These are phyloP conservation scores for Fusarium sp. DNA, from an alignment of 2,329 filamentous ascomycete genomes.

Conservation along the genomic window DNA sequence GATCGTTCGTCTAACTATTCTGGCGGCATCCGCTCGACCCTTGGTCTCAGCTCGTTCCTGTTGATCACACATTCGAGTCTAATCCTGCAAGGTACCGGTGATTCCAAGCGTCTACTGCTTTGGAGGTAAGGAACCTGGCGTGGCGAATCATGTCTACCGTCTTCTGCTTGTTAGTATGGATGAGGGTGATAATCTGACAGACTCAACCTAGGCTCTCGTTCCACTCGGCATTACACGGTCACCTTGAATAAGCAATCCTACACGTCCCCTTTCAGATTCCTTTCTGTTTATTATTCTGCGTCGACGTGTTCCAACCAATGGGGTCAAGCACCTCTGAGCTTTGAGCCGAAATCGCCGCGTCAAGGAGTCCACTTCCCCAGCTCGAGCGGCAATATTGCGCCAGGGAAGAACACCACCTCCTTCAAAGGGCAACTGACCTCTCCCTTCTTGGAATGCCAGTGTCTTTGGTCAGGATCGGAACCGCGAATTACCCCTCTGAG, in stretches of 20 bases:
- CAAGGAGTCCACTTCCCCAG: conserved; percentile 42
- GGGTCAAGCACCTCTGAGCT: conserved; percentile 39
- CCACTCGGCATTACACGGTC: conserved; percentile 13
- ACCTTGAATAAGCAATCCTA: conserved; percentile 42
- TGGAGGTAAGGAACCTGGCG: conserved; percentile 9
- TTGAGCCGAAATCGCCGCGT: conserved; percentile 36
- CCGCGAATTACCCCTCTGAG: conserved; percentile 52
- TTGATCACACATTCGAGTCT: conserved; percentile 29
- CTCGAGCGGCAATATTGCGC: conserved; percentile 36
- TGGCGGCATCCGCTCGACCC: conserved; percentile 34
- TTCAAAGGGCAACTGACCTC: conserved; percentile 47
- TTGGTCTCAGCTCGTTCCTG: conserved; percentile 38
- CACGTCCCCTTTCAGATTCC: conserved; percentile 37
- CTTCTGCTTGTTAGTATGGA: not conserved
- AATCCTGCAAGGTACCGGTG: conserved; percentile 32
- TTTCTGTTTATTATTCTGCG: conserved; percentile 41
- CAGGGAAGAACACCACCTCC: conserved; percentile 28
- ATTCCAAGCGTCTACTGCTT: conserved; percentile 14
- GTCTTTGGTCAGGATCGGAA: conserved; percentile 57
- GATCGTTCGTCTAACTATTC: conserved; percentile 23
- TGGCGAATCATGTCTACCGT: conserved; percentile 25
- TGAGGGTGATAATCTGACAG: conserved; percentile 31
- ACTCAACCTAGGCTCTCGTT: conserved; percentile 21
- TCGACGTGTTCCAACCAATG: conserved; percentile 34
- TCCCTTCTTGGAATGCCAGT: conserved; percentile 57